Evolutionary conservation across 805 yeast species (phyloP), one percentile per base, ranked within the genome.

Genomic region (Candida nonsorbophila): DNA sequence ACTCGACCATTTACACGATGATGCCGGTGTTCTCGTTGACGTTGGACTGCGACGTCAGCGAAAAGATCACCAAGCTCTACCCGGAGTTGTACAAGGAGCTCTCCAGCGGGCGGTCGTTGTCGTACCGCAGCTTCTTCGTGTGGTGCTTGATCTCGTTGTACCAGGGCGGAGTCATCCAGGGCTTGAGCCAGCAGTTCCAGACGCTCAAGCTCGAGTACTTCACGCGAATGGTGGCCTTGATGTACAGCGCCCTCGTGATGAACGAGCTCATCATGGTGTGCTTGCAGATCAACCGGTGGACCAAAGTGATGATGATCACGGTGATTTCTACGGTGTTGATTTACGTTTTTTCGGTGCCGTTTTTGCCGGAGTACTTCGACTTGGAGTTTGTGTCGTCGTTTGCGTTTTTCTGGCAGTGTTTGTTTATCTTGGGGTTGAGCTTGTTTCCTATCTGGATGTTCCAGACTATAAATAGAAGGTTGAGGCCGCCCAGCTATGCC

Each of bases 1-100:
- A 92, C 57, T 94, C 97, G 2, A 92, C 99, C 0, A 72, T 86
- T 30, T 92, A 92, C 56, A 92, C 99, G 0, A 92, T 92, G 99
- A 87, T 90, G 33, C 99, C 99, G 0, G 97, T 92, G 2, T 92
- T 92, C 47, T 84, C 96, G 0, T 61, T 92, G 41, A 95, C 94
- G 0, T 69, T 86, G 26, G 97, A 92, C 52, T 77, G 79, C 32
- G 99, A 92, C 53, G 88, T 92, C 26, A 87, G 79, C 45, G 96
- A 87, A 51, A 81, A 79, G 29, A 72, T 92, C 39, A 94, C 95
- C 2, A 79, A 80, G 34, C 67, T 87, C 33, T 92, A 90, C 52
- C 99, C 99, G 0, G 99, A 92, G 55, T 69, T 92, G 24, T 92
- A 92, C 62, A 83, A 84, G 45, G 99, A 92, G 54, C 67, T 92